These are phyloP conservation scores for Monarda citriodora DNA, from an alignment of 305 asterid genomes.

Conservation along the genomic window DNA sequence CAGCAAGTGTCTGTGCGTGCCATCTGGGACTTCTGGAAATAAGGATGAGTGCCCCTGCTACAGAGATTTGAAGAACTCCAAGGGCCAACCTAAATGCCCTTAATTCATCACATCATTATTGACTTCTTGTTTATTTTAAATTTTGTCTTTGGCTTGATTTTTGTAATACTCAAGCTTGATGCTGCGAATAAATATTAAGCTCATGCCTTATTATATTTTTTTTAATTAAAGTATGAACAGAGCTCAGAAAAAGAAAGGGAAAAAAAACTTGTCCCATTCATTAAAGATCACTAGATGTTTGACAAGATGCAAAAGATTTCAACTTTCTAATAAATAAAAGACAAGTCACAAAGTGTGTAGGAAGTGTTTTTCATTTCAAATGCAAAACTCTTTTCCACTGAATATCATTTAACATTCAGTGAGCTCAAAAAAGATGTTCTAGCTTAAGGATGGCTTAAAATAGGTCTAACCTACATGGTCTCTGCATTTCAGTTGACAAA, in stretches of 20 bases:
- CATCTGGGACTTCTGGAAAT: conserved; percentile 24
- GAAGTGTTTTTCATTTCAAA: neutral
- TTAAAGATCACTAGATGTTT: too few relatives aligned
- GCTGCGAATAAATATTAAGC: neutral
- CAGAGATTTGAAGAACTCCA: conserved; percentile 29
- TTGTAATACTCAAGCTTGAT: neutral
- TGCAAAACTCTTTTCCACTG: neutral
- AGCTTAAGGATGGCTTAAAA: too few relatives aligned
- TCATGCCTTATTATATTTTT: too few relatives aligned
- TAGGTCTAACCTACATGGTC: too few relatives aligned
- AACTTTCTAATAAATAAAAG: neutral
- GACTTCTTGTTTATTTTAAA: neutral
- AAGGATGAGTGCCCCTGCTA: conserved; percentile 29
- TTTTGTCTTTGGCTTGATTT: neutral
- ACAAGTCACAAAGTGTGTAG: neutral
- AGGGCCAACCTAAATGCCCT: conserved; percentile 29
- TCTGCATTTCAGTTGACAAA: too few relatives aligned
- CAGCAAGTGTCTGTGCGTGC: conserved; percentile 21
- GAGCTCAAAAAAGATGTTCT: neutral
- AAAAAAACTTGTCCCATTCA: too few relatives aligned
- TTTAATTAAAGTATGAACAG: too few relatives aligned
- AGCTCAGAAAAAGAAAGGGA: too few relatives aligned
- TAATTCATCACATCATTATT: neutral
- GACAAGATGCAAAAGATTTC: neutral
- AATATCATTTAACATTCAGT: neutral